Evolutionary conservation across 495 filamentous ascomycete genomes (phyloP), one percentile per base, ranked within the genome.

Genomic region (Melanomma pulvis-pyrius): DNA sequence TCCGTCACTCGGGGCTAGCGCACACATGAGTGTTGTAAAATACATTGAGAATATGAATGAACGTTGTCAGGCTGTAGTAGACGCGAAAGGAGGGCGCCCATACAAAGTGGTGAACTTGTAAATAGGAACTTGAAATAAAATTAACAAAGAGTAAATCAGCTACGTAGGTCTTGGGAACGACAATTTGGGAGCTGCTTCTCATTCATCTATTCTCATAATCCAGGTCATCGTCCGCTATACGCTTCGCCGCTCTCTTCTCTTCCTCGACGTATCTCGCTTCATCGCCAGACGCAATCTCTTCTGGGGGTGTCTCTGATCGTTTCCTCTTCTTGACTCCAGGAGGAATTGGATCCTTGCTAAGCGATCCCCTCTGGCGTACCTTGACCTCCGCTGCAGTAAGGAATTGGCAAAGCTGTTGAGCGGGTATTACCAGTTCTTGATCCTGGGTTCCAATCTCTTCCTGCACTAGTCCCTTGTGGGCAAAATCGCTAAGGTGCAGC

Each of bases 291-390:
- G 55, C 17, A 46, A 59, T 59, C 36, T 59, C 7, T 9, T 59
- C 55, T 44, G 55, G 55, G 39, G 55, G 55, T 25, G 55, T 59
- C 19, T 59, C 55, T 39, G 55, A 59, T 9, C 36, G 5, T 36
- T 59, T 59, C 6, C 55, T 9, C 55, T 59, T 59, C 24, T 59
- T 59, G 30, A 59, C 7, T 44, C 32, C 55, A 59, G 30, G 55
- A 21, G 55, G 13, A 59, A 59, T 46, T 11, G 57, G 49, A 49
- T 60, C 39, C 22, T 54, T 54, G 24, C 51, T 15, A 54, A 32
- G 51, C 24, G 46, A 49, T 6, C 46, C 46, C 46, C 15, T 21
- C 46, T 49, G 51, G 24, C 29, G 24, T 54, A 54, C 51, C 51
- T 28, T 54, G 29, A 11, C 29, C 51, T 54, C 51, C 51, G 51